These are phyloP conservation scores for Blastobotrys peoriensis DNA, from an alignment of 805 yeast genomes.

Conservation along the genomic window DNA sequence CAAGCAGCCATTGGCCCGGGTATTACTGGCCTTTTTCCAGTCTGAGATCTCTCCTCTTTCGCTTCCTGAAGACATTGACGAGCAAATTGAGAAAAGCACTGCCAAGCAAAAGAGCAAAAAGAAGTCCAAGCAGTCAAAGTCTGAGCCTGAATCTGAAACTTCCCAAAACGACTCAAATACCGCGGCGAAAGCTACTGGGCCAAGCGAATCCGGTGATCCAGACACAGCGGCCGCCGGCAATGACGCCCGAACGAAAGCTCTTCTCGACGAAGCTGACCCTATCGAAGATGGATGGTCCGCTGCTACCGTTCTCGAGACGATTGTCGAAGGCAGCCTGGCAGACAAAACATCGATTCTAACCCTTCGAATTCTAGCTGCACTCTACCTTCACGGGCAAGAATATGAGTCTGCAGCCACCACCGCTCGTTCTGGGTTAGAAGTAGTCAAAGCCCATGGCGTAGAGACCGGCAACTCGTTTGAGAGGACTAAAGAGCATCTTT, in stretches of 20 bases:
- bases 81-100: conserved; percentile 18
- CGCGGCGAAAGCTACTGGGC: too few species aligned
- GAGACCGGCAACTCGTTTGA: conserved; percentile 40
- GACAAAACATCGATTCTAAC: conserved; percentile 47
- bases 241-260: conserved; percentile 15
- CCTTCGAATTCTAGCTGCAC: conserved; percentile 57
- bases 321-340: conserved; percentile 45
- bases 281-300: conserved; percentile 29
- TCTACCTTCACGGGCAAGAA: conserved; percentile 53
- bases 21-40: conserved; percentile 54
- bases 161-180: not conserved
- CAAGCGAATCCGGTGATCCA: too few species aligned
- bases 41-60: conserved; percentile 67
- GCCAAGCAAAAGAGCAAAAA: conserved; percentile 12
- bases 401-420: conserved; percentile 56
- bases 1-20: conserved; percentile 53
- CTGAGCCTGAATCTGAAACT: conserved; percentile 9
- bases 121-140: conserved; percentile 7
- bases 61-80: conserved; percentile 20
- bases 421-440: conserved; percentile 55
- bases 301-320: conserved; percentile 45
- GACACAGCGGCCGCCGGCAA: conserved; percentile 6
- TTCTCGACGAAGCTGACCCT: conserved; percentile 15
- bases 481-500: conserved; percentile 51
- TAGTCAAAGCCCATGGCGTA: conserved; percentile 36